Percentiles rank a stretch among this genome's conserved stretches.
These are phyloP conservation scores for Myxozyma neotropica DNA, from an alignment of 805 yeast species.

Conservation along the genomic window DNA sequence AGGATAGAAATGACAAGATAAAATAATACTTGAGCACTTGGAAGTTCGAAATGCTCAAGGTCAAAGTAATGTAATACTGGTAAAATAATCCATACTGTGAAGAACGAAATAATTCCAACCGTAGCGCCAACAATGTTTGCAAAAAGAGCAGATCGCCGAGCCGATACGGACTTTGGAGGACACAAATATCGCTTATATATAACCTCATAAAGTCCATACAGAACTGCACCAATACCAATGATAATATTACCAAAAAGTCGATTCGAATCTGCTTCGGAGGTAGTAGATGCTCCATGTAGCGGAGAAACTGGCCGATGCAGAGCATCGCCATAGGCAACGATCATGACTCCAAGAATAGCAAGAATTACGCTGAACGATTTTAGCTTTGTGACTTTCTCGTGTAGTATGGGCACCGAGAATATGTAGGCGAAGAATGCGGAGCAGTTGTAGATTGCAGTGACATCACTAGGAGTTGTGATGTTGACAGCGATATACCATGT, in stretches of 20 bases:
- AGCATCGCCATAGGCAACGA: constrained; percentile 62
- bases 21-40: constrained; percentile 49
- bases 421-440: constrained; percentile 86
- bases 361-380: constrained; percentile 69
- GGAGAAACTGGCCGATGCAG: constrained; percentile 4
- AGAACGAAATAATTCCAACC: constrained; percentile 61
- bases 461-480: constrained; percentile 77
- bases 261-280: neutral
- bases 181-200: constrained; percentile 74
- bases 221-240: constrained; percentile 59
- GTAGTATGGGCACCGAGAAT: constrained; percentile 73
- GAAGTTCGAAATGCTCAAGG: constrained; percentile 60
- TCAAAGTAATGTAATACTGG: constrained; percentile 56
- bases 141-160: constrained; percentile 75
- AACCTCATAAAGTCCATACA: constrained; percentile 65
- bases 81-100: constrained; percentile 53
- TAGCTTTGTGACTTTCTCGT: constrained; percentile 63
- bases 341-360: constrained; percentile 73
- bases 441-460: constrained; percentile 88
- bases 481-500: constrained; percentile 88
- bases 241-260: constrained; percentile 63
- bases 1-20: constrained; percentile 57
- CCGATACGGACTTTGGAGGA: constrained; percentile 65
- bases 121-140: constrained; percentile 74
- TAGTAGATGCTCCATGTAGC: neutral